Evolutionary conservation across 352 stramenopile genomes (phyloP), one percentile per base, ranked within the genome.

Genomic region (Phytophthora pisi): DNA sequence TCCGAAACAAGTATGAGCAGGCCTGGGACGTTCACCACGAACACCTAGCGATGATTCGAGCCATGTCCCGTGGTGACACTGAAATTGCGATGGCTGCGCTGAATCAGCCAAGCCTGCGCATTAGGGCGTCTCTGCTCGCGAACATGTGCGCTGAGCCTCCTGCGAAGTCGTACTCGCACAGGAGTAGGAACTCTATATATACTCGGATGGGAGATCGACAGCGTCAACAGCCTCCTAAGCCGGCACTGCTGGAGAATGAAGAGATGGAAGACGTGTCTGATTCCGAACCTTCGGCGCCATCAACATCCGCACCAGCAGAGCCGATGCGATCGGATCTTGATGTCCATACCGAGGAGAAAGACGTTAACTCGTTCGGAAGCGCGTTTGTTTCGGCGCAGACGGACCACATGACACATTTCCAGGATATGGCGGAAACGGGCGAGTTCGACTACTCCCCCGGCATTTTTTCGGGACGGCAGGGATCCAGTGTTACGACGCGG

Each of bases 1-100:
- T 95, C 34, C 72, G 87, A 40, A 84, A 88, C 71, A 82, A 89
- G 68, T 92, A 89, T 64, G 76, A 85, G 46, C 72, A 77, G 18
- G 87, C 87, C 30, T 95, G 87, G 87, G 68, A 74, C 18, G 82
- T 93, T 62, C 86, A 95, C 58, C 82, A 90, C 42, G 80, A 89
- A 55, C 86, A 95, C 58, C 47, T 93, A 13, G 79, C 81, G 55
- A 75, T 91, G 63, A 92, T 94, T 59, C 84, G 86, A 60, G 76
- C 74, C 15, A 78, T 70, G 42, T 89, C 82, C 1, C 61, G 75
- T 30, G 86, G 86, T 15, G 77, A 94, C 60, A 91, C 76, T 15
- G 76, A 85, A 58, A 77, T 93, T 26, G 83, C 83, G 5, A 74
- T 83, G 42, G 68, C 77, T 13, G 72, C 82, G 49, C 61, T 93